phyloP scores from a whole-genome alignment of 1,139 yeast species.

The Zygoascus hellenicus region DNA sequence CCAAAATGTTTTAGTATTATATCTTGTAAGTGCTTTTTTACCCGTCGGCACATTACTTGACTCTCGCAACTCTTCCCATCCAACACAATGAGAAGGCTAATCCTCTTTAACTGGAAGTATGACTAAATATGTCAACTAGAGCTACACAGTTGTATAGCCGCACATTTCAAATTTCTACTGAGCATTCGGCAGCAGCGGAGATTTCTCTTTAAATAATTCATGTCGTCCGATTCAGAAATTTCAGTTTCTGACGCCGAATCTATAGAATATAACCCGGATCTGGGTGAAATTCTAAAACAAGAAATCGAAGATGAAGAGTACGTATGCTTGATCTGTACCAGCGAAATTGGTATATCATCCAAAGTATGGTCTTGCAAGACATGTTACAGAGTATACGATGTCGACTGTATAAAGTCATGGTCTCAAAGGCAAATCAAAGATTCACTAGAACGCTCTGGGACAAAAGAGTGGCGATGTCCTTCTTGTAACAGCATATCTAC shows the following conservation, averaged over 20 bases:
- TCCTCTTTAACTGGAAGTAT: too few relatives aligned
- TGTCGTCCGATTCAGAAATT: neutral
- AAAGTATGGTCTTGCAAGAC: slow-evolving; percentile 66
- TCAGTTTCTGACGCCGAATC: neutral
- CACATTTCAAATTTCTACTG: too few relatives aligned
- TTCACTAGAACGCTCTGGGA: slow-evolving; percentile 8
- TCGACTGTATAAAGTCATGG: slow-evolving; percentile 79
- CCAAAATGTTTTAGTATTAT: too few relatives aligned
- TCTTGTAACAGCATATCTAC: slow-evolving; percentile 59
- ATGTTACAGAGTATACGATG: slow-evolving; percentile 76
- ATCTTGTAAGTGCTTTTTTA: too few relatives aligned
- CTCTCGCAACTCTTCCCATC: too few relatives aligned
- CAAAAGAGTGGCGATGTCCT: slow-evolving; percentile 78
- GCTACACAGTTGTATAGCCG: too few relatives aligned
- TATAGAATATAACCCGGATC: slow-evolving; percentile 20
- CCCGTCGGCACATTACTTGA: too few relatives aligned
- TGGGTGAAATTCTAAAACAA: slow-evolving; percentile 32
- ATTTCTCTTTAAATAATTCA: neutral
- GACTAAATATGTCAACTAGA: too few relatives aligned
- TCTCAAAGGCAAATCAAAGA: slow-evolving; percentile 52
- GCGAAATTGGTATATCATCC: slow-evolving; percentile 64
- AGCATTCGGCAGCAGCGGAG: too few relatives aligned
- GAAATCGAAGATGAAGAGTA: slow-evolving; percentile 67
- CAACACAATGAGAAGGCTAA: too few relatives aligned
- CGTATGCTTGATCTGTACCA: slow-evolving; percentile 77